Base-by-base conservation (phyloP, 345 rosid species). In the Arabidopsis suecica region DNA sequence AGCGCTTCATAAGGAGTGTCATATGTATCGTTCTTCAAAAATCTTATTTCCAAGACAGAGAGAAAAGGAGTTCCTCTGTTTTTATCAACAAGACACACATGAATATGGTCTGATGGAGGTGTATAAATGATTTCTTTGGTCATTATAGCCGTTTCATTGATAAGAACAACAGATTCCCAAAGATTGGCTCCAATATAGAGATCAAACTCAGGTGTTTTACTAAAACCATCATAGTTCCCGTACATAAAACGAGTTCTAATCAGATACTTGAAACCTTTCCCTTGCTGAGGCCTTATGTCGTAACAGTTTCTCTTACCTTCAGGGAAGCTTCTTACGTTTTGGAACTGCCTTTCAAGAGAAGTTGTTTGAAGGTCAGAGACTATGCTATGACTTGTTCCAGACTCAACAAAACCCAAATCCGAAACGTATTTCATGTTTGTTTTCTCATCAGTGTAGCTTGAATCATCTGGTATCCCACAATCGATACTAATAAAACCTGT, bases 281-380 rank as follows among this genome's bases (percentile, higher is more conserved):
- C 62, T 70, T 69, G 25, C 7, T 8, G 37, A 69, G 80, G 53
- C 38, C 49, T 37, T 12, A 83, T 53, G 28, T 16, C 50, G 75
- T 77, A 83, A 51, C 83, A 80, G 75, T 74, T 78, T 78, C 72
- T 78, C 5, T 22, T 63, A 13, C 82, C 83, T 58, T 83, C 77
- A 41, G 80, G 82, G 71, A 83, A 83, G 62, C 67, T 74, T 51
- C 82, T 56, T 1, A 83, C 40, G 34, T 69, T 16, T 49, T 18
- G 34, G 12, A 47, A 12, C 12, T 41, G 37, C 20, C 70, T 10
- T 47, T 49, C 40, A 12, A 69, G 38, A 68, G 40, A 18, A 57
- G 33, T 22, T 10, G 65, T 12, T 20, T 69, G 45, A 18, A 69
- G 56, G 14, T 48, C 59, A 2, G 68, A 23, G 4, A 18, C 37